Conservation (phyloP, 768 basidiomycete species). For the Galerina marginata region DNA sequence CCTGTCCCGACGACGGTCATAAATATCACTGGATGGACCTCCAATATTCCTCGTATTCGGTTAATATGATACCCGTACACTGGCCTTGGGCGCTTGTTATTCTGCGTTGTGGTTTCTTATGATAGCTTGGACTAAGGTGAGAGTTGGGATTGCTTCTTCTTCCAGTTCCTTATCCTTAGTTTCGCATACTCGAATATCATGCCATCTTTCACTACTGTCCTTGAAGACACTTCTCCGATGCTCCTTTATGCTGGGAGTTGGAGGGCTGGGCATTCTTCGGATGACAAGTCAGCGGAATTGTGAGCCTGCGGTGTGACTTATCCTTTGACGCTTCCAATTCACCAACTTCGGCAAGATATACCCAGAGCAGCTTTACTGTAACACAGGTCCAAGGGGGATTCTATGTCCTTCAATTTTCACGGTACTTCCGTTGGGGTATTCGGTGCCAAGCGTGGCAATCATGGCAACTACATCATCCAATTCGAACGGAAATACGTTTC, state of each 20-base stretch:
- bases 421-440: constrained; percentile 43
- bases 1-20: no score
- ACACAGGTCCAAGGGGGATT: constrained; percentile 34
- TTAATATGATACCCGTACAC: no score
- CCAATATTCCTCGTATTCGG: no score
- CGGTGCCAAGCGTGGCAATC: constrained; percentile 44
- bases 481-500: constrained; percentile 24
- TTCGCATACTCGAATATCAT: not conserved
- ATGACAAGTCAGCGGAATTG: not conserved
- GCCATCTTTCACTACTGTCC: constrained; percentile 1
- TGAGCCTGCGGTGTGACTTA: not conserved
- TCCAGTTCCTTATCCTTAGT: no score
- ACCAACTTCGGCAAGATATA: constrained; percentile 14
- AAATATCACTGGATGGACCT: no score
- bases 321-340: no score
- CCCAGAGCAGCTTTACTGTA: constrained; percentile 26
- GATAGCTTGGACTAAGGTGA: no score
- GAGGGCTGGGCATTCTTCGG: constrained; percentile 1
- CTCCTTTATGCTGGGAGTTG: constrained; percentile 4
- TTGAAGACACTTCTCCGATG: constrained; percentile 9
- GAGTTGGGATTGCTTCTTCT: no score
- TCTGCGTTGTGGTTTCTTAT: no score
- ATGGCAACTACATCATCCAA: constrained; percentile 35
- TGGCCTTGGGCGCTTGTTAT: no score
- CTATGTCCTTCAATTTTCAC: constrained; percentile 40